Base-by-base conservation (phyloP, 2,329 filamentous ascomycete species). In the Ascochyta clinopodiicola region DNA sequence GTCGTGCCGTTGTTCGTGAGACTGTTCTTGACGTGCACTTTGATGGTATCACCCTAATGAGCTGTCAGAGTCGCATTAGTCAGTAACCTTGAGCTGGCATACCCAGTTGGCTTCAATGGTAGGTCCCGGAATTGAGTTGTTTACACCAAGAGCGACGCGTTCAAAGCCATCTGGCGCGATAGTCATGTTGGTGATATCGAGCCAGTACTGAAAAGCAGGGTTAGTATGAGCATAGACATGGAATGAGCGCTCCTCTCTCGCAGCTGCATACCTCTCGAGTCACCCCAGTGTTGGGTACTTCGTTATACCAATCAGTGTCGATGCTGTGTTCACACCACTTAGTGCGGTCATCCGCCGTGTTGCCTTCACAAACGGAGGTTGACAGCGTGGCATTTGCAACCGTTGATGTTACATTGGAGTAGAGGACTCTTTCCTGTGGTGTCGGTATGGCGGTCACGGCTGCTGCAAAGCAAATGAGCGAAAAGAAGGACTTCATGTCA, bases 101-200 rank as follows among this genome's bases (percentile, higher is more conserved):
- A 88, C 88, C 44, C 86, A 77, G 43, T 81, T 82, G 34, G 84
- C 87, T 46, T 84, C 80, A 52, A 92, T 87, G 24, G 77, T 74
- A 1, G 91, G 90, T 47, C 89, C 82, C 1, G 90, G 91, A 88
- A 90, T 92, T 76, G 87, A 73, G 4, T 84, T 85, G 67, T 95
- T 94, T 77, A 95, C 88, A 40, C 88, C 89, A 69, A 94, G 90
- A 3, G 84, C 84, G n/a, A 86, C 82, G 29, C 90, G 82, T 35
- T 84, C 79, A 56, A 82, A 82, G 21, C 86, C 87, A 76, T 94
- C 90, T 0, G 90, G 91, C 64, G 90, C 38, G 17, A 58, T 42
- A 24, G 42, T 46, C 21, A 42, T 53, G 22, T 53, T 46, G 27
- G 42, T 46, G 40, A 51, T 44, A 19, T 44, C 40, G 31, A 79